These are phyloP conservation scores for Lachnellula occidentalis DNA, from an alignment of 2,329 filamentous ascomycete species.

Conservation along the genomic window DNA sequence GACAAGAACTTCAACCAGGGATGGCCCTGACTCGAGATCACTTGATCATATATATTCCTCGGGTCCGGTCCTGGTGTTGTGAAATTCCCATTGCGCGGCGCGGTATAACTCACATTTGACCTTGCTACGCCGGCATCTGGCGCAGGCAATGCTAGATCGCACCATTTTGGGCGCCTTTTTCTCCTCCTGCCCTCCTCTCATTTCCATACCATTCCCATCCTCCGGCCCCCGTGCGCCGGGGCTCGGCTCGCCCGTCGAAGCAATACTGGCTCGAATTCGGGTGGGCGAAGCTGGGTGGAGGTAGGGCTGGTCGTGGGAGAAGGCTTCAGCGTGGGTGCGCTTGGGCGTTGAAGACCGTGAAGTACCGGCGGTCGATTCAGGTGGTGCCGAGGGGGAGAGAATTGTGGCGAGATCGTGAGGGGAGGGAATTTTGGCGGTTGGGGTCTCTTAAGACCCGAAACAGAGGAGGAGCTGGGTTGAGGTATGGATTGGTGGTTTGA, in stretches of 20 bases:
- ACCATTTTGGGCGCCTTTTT: constrained; percentile 47
- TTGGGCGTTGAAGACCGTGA: constrained; percentile 29
- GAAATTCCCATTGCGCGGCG: not conserved
- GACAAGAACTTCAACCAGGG: not conserved
- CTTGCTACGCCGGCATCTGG: constrained; percentile 71
- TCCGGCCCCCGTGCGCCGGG: constrained; percentile 22
- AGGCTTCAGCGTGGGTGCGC: constrained; percentile 31
- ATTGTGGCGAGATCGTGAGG: constrained; percentile 33
- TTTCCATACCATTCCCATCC: constrained; percentile 23
- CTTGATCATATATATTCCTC: not conserved
- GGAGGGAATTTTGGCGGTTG: constrained; percentile 33
- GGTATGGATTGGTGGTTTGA: not conserved
- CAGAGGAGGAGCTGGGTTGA: constrained; percentile 1
- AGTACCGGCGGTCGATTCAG: constrained; percentile 16
- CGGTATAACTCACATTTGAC: constrained; percentile 64
- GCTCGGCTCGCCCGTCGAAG: constrained; percentile 19
- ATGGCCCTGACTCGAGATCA: not conserved
- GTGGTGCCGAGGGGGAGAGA: constrained; percentile 29
- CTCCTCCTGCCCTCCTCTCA: constrained; percentile 35
- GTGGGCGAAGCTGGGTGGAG: constrained; percentile 28
- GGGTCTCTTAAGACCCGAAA: constrained; percentile 23
- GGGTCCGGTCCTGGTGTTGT: not conserved
- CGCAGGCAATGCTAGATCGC: constrained; percentile 76
- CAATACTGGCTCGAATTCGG: constrained; percentile 22
- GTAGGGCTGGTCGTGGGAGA: constrained; percentile 25